Evolutionary conservation across 352 stramenopile genomes (phyloP).

Genomic region (Globisporangium parvum): DNA sequence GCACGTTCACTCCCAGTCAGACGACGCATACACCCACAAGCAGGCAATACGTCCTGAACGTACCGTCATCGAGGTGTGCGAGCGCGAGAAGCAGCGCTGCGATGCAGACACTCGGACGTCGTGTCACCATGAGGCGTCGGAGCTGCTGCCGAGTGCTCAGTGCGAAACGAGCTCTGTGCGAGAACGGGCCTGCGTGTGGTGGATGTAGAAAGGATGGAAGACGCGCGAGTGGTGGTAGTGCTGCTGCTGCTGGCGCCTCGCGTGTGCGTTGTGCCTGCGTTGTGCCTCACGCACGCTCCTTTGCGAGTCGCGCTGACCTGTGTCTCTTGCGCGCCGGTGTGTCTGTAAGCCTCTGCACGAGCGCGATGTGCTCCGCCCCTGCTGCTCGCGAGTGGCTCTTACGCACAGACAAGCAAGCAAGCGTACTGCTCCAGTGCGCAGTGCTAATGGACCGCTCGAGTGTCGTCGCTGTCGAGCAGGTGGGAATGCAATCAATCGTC

Average conservation of each 20-base stretch:
- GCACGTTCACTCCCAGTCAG: too few species aligned
- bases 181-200: not conserved
- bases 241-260: not conserved
- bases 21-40: too few species aligned
- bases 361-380: not conserved
- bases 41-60: too few species aligned
- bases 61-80: conserved; percentile 5
- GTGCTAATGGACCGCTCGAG: not conserved
- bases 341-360: not conserved
- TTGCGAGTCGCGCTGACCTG: not conserved
- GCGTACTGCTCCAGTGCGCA: not conserved
- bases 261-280: too few species aligned
- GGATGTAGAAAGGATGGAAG: too few species aligned
- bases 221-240: not conserved
- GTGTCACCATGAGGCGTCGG: conserved; percentile 2
- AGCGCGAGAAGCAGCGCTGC: conserved; percentile 11
- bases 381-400: too few species aligned
- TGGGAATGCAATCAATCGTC: not conserved
- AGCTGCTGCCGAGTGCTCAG: not conserved
- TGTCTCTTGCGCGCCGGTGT: not conserved
- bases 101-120: conserved; percentile 8
- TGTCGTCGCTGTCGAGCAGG: too few species aligned
- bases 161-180: not conserved
- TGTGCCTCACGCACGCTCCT: too few species aligned
- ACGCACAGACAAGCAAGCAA: too few species aligned